Evolutionary conservation across 768 basidiomycete species (phyloP).

Genomic region (Phaffia tasmanica): DNA sequence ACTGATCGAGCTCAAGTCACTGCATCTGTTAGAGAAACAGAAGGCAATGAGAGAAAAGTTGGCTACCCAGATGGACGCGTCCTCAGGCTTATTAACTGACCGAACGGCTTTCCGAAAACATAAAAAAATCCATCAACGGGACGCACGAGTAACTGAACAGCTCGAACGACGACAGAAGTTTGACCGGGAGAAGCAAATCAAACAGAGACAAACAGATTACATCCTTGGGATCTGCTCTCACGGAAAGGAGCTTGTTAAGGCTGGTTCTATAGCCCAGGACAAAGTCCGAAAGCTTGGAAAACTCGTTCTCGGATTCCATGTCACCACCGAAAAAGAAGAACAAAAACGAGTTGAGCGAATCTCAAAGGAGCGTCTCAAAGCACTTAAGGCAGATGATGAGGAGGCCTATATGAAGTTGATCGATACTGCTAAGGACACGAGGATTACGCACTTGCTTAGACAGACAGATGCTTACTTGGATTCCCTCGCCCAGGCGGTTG

Average conservation of each 20-base stretch:
- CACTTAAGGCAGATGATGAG: slow-evolving; percentile 94
- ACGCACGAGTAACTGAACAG: slow-evolving; percentile 78
- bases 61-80: slow-evolving; percentile 75
- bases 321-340: slow-evolving; percentile 90
- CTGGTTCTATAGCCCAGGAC: slow-evolving; percentile 42
- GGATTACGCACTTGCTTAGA: slow-evolving; percentile 87
- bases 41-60: slow-evolving; percentile 72
- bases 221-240: slow-evolving; percentile 75
- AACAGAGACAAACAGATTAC: slow-evolving; percentile 92
- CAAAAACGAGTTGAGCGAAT: slow-evolving; percentile 92
- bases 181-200: slow-evolving; percentile 86
- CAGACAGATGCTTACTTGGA: slow-evolving; percentile 95
- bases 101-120: slow-evolving; percentile 79
- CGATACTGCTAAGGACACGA: slow-evolving; percentile 96
- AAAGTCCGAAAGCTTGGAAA: slow-evolving; percentile 59
- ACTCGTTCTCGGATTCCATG: slow-evolving; percentile 71
- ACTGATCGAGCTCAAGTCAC: slow-evolving; percentile 81
- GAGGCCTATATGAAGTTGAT: slow-evolving; percentile 99
- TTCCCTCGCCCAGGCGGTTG: slow-evolving; percentile 83
- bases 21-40: slow-evolving; percentile 82
- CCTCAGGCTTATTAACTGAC: slow-evolving; percentile 78
- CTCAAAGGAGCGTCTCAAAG: slow-evolving; percentile 94
- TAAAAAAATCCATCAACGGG: slow-evolving; percentile 74
- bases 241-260: slow-evolving; percentile 56
- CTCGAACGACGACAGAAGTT: slow-evolving; percentile 81